phyloP scores from a whole-genome alignment of 768 basidiomycete genomes.

The Sporobolomyces phaffii region DNA sequence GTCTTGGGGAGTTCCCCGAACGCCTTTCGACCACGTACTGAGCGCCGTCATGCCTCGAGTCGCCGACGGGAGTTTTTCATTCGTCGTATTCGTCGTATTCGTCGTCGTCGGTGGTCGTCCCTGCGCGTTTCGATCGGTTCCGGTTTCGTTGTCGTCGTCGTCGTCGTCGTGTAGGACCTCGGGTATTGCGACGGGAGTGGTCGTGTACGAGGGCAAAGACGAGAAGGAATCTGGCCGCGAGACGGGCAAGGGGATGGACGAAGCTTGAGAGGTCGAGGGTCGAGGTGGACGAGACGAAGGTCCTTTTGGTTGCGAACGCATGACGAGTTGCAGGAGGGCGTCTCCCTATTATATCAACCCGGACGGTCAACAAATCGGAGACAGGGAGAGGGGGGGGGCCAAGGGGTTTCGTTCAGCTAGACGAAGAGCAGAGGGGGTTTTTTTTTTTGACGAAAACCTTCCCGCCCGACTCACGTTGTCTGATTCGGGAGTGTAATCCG shows the following conservation, averaged over 20 bases:
- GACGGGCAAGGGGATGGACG: neutral
- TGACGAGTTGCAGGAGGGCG: neutral
- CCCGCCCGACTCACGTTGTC: conserved; percentile 16
- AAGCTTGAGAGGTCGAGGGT: neutral
- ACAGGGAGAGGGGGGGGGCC: neutral
- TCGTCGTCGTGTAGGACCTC: too few relatives aligned
- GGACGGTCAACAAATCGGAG: neutral
- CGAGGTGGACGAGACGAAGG: neutral
- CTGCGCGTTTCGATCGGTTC: too few relatives aligned
- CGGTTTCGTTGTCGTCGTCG: too few relatives aligned
- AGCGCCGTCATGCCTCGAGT: conserved; percentile 16
- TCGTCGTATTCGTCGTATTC: neutral
- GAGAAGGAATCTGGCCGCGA: neutral
- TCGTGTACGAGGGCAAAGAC: too few relatives aligned
- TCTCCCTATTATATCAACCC: neutral
- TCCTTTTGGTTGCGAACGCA: conserved; percentile 13
- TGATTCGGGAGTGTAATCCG: conserved; percentile 4
- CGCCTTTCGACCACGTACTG: conserved; percentile 21
- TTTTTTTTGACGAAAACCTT: too few relatives aligned
- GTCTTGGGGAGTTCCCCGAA: conserved; percentile 3
- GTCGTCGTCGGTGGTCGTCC: neutral
- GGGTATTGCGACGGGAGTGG: too few relatives aligned
- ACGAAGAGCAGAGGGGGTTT: too few relatives aligned
- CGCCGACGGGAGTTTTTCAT: conserved; percentile 5
- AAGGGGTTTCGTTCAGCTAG: too few relatives aligned